These are phyloP conservation scores for Cucurbita moschata DNA, from an alignment of 306 rosid genomes.

Conservation along the genomic window DNA sequence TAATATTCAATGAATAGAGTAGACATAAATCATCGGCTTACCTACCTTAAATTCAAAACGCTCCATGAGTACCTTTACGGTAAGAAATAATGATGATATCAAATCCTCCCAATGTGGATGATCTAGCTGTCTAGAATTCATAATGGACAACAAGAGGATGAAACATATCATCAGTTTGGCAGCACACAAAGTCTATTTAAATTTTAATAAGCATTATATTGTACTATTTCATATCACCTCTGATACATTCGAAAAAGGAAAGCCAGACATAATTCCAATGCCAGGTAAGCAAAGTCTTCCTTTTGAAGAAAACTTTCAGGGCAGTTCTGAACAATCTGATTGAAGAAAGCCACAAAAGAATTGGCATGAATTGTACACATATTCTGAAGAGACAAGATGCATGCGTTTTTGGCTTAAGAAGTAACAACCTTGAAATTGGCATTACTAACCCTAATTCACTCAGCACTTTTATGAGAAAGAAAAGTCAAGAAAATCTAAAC, in stretches of 20 bases:
- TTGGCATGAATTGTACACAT: background rate
- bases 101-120: constrained; percentile 34
- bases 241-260: constrained; percentile 39
- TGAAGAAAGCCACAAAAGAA: constrained; percentile 16
- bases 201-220: background rate
- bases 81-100: constrained; percentile 36
- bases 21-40: constrained; percentile 9
- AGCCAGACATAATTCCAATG: constrained; percentile 58
- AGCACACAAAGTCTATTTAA: background rate
- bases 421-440: background rate
- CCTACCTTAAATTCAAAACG: constrained; percentile 53
- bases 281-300: constrained; percentile 47
- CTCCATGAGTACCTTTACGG: constrained; percentile 50
- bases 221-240: constrained; percentile 26
- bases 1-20: background rate
- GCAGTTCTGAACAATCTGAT: constrained; percentile 73
- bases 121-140: constrained; percentile 18
- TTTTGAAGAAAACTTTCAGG: constrained; percentile 42
- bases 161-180: constrained; percentile 14
- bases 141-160: constrained; percentile 30
- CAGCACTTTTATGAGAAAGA: background rate
- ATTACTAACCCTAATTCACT: background rate
- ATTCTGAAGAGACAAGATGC: background rate
- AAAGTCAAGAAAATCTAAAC: background rate
- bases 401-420: background rate